Percentiles rank a stretch among this genome's conserved stretches.
Evolutionary conservation across 352 stramenopile species (phyloP).

Genomic region (Pythium chondricola): DNA sequence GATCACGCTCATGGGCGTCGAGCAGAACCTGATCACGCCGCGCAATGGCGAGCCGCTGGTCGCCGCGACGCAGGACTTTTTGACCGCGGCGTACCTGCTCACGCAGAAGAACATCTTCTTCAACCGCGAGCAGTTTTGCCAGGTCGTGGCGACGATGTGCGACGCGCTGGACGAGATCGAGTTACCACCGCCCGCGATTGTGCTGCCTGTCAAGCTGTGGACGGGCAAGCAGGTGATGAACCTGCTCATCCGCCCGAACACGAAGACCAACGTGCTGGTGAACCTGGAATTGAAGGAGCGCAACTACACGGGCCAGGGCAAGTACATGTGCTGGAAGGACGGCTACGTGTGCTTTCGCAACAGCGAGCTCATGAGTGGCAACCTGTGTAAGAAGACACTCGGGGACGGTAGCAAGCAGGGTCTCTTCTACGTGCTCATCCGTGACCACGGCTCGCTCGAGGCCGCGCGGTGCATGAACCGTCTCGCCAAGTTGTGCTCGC

Average conservation of each 20-base stretch:
- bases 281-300: slow-evolving; percentile 92
- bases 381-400: slow-evolving; percentile 98
- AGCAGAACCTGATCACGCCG: slow-evolving; percentile 97
- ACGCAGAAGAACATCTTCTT: slow-evolving; percentile 99
- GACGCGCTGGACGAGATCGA: slow-evolving; percentile 95
- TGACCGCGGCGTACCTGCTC: slow-evolving; percentile 97
- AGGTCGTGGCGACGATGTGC: slow-evolving; percentile 92
- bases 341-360: slow-evolving; percentile 97
- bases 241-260: slow-evolving; percentile 86
- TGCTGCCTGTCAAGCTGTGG: slow-evolving; percentile 88
- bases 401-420: slow-evolving; percentile 98
- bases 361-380: slow-evolving; percentile 97
- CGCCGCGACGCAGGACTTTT: slow-evolving; percentile 98
- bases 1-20: slow-evolving; percentile 96
- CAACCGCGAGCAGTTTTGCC: slow-evolving; percentile 94
- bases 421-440: slow-evolving; percentile 97
- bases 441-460: slow-evolving; percentile 90
- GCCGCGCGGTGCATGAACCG: slow-evolving; percentile 97
- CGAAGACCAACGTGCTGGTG: slow-evolving; percentile 65
- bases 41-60: slow-evolving; percentile 98
- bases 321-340: slow-evolving; percentile 98
- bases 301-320: slow-evolving; percentile 90
- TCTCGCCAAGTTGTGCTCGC: slow-evolving; percentile 95
- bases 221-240: slow-evolving; percentile 98
- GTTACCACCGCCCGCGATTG: slow-evolving; percentile 65